phyloP scores from a whole-genome alignment of 371 early-diverging fungal genomes.

The Mucor circinelloides region DNA sequence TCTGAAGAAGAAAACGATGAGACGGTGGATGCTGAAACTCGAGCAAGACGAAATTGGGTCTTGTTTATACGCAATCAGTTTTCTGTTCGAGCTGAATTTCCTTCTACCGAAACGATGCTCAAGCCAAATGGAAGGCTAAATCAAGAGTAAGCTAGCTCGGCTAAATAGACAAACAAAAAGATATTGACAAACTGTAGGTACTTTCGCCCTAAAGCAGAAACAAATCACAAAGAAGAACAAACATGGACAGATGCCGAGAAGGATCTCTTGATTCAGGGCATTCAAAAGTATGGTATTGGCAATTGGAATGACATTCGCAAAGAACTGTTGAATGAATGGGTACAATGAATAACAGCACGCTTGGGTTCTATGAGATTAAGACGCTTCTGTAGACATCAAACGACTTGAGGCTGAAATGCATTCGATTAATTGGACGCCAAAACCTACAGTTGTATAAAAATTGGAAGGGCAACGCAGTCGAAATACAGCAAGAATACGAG shows the following conservation, averaged over 20 bases:
- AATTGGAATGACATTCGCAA: conserved; percentile 88
- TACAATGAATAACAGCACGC: conserved; percentile 28
- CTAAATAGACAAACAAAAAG: neutral
- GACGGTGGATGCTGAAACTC: neutral
- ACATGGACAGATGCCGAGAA: conserved; percentile 89
- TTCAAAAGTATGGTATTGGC: conserved; percentile 86
- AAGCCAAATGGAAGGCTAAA: conserved; percentile 82
- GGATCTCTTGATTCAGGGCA: conserved; percentile 74
- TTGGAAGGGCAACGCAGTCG: conserved; percentile 80
- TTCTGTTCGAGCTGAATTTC: conserved; percentile 80
- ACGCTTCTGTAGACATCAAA: conserved; percentile 61
- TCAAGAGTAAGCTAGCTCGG: conserved; percentile 68
- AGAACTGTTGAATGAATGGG: conserved; percentile 81
- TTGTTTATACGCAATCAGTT: conserved; percentile 81
- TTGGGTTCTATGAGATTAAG: neutral
- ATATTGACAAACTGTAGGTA: conserved; percentile 50
- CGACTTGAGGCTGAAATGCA: conserved; percentile 84
- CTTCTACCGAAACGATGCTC: conserved; percentile 79
- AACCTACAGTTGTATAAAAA: conserved; percentile 85
- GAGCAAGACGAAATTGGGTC: conserved; percentile 76
- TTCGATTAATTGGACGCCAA: conserved; percentile 86
- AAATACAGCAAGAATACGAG: conserved; percentile 74
- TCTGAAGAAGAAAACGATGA: neutral
- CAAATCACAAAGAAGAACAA: conserved; percentile 51
- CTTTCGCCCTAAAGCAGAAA: conserved; percentile 77